Percentiles rank a stretch among this genome's conserved stretches.
phyloP scores from a whole-genome alignment of 2,329 filamentous ascomycete genomes.

The Metarhizium album region DNA sequence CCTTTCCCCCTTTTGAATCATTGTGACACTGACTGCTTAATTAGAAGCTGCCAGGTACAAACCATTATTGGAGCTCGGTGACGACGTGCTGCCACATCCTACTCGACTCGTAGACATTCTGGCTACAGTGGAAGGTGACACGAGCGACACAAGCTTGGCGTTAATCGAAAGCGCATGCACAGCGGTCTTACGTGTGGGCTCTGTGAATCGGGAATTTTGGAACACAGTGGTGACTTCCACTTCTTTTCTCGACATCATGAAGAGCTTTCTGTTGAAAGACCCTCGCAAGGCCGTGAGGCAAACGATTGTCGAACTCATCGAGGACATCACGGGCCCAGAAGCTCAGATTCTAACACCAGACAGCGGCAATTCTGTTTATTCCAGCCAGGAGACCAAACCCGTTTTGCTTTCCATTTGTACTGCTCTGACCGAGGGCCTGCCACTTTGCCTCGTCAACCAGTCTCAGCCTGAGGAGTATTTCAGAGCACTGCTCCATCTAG shows the following conservation, averaged over 20 bases:
- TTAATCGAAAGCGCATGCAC: conserved; percentile 18
- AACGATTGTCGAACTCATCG: conserved; percentile 23
- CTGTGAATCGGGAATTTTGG: conserved; percentile 19
- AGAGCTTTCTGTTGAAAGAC: conserved; percentile 18
- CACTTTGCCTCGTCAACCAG: conserved; percentile 19
- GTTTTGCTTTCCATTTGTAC: conserved; percentile 20
- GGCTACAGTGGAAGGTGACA: conserved; percentile 12
- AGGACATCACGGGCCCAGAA: conserved; percentile 14
- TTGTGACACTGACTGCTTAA: background rate
- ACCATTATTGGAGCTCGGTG: conserved; percentile 2
- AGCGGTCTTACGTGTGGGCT: conserved; percentile 19
- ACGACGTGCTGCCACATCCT: conserved; percentile 2
- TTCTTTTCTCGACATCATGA: conserved; percentile 13
- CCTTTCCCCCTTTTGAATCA: background rate
- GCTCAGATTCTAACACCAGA: conserved; percentile 1
- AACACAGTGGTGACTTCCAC: conserved; percentile 12
- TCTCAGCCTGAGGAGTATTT: conserved; percentile 36
- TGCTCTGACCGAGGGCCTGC: conserved; percentile 23
- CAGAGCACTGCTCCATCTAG: conserved; percentile 19
- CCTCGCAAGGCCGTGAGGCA: conserved; percentile 16
- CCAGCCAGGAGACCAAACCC: background rate
- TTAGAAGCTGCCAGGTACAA: background rate
- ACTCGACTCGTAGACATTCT: conserved; percentile 16
- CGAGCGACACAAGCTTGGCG: conserved; percentile 14
- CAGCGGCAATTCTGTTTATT: background rate